phyloP scores from a whole-genome alignment of 2,329 filamentous ascomycete genomes.

The Fusarium illudens region DNA sequence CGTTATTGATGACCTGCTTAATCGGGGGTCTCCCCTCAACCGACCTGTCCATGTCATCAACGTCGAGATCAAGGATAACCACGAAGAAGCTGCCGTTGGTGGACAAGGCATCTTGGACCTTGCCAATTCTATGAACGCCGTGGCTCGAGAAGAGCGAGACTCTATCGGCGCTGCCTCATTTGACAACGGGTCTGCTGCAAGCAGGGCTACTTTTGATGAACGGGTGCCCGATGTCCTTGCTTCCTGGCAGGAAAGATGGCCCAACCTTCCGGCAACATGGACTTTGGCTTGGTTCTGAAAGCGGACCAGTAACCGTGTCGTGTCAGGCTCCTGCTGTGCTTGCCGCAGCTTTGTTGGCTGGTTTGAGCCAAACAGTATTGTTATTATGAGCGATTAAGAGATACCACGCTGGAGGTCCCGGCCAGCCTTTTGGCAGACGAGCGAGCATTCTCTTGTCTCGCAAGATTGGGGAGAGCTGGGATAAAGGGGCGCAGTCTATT shows the following conservation, averaged over 20 bases:
- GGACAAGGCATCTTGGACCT: slow-evolving; percentile 92
- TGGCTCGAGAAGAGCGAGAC: slow-evolving; percentile 79
- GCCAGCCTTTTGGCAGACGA: neutral
- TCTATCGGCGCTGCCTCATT: slow-evolving; percentile 70
- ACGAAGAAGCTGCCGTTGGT: slow-evolving; percentile 92
- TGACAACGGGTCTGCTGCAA: slow-evolving; percentile 72
- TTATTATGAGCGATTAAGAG: neutral
- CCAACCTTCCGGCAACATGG: slow-evolving; percentile 89
- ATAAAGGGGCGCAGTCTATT: neutral
- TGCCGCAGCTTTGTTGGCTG: neutral
- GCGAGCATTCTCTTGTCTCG: neutral
- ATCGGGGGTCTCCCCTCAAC: slow-evolving; percentile 85
- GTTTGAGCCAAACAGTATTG: neutral
- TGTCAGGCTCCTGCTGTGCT: neutral
- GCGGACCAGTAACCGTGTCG: neutral
- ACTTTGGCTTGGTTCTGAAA: slow-evolving; percentile 89
- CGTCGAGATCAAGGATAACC: slow-evolving; percentile 97
- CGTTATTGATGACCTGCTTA: slow-evolving; percentile 91
- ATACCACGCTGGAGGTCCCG: neutral
- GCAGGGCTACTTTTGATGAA: slow-evolving; percentile 85
- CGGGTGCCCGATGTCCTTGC: slow-evolving; percentile 90
- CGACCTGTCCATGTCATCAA: slow-evolving; percentile 97
- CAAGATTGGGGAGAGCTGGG: neutral
- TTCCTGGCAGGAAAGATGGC: slow-evolving; percentile 95
- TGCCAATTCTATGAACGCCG: slow-evolving; percentile 83